Base-by-base conservation (phyloP, 148 eudicot genomes). In the Rhododendron mucronatum region DNA sequence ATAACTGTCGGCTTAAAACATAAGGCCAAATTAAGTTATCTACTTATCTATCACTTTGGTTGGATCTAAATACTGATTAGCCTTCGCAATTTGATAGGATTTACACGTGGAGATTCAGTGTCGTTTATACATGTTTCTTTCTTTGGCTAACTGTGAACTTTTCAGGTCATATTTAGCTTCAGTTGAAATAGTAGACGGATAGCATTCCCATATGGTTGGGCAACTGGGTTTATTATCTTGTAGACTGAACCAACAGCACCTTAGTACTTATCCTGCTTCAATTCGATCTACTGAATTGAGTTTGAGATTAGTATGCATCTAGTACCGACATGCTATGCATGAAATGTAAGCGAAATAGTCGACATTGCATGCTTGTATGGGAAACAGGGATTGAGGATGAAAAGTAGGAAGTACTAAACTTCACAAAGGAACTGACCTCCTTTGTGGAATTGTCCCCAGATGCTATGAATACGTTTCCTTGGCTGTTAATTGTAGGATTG, bases 391-490 rank as follows among this genome's bases (percentile, higher is more conserved):
- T 15, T 53, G 67, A 53, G 30, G 20, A 21, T n/a, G 13, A 80
- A 78, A 78, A 78, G 7, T 78, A 8, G 23, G 18, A n/a, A 12
- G 30, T 78, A 47, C 15, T 61, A 23, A 65, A 80, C 35, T 80
- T 81, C n/a, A 28, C 26, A 50, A 10, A 81, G 78, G 44, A 41
- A 67, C 75, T 75, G 33, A 86, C 88, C 88, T 86, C 88, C 75
- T 86, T 86, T 76, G 30, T 61, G n/a, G 82, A n/a, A 48, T 30
- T 82, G 75, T 76, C 63, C 47, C 35, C 50, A 28, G 73, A 35
- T 48, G 88, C 88, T 44, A 86, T 75, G 82, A 86, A 86, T 48
- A 86, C 82, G 71, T 86, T 86, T 82, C 88, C 88, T 82, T 86
- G 85, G 74, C 88, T 86, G 30, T 86, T 86, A 57, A 86, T 86